Evolutionary conservation across 2,329 filamentous ascomycete species (phyloP).

Genomic region (Exophiala sp.): DNA sequence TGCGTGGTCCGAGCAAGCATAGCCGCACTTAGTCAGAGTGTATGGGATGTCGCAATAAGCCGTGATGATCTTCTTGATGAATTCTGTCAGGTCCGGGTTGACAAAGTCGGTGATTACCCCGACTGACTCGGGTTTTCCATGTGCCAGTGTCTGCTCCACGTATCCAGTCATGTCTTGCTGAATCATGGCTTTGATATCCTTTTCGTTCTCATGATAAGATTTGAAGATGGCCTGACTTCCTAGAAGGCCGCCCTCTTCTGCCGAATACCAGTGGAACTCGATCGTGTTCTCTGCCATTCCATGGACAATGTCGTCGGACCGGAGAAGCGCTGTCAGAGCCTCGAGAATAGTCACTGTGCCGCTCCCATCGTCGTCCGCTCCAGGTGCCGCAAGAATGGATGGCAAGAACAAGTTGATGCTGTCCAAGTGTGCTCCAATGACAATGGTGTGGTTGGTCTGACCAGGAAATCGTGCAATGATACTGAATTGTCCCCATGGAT

Average conservation of each 20-base stretch:
- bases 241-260: slow-evolving; percentile 79
- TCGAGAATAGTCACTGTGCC: slow-evolving; percentile 93
- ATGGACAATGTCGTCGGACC: slow-evolving; percentile 61
- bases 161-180: slow-evolving; percentile 98
- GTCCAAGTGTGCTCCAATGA: slow-evolving; percentile 90
- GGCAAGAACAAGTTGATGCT: slow-evolving; percentile 91
- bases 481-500: slow-evolving; percentile 82
- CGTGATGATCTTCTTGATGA: slow-evolving; percentile 83
- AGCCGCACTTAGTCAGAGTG: slow-evolving; percentile 81
- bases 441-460: slow-evolving; percentile 72
- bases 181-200: slow-evolving; percentile 88
- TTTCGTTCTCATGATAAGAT: slow-evolving; percentile 64
- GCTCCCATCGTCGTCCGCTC: slow-evolving; percentile 91
- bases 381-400: slow-evolving; percentile 74
- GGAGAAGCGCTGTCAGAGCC: slow-evolving; percentile 73
- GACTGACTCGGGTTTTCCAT: slow-evolving; percentile 75
- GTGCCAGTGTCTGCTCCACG: slow-evolving; percentile 72
- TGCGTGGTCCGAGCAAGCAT: slow-evolving; percentile 69
- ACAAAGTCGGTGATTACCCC: slow-evolving; percentile 93
- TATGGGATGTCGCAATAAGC: slow-evolving; percentile 87
- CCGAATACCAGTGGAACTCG: slow-evolving; percentile 95
- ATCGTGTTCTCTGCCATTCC: slow-evolving; percentile 77
- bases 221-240: slow-evolving; percentile 87
- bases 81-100: slow-evolving; percentile 71
- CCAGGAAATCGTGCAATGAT: slow-evolving; percentile 90